Evolutionary conservation across 768 basidiomycete species (phyloP).

Genomic region (Lactarius hengduanensis): DNA sequence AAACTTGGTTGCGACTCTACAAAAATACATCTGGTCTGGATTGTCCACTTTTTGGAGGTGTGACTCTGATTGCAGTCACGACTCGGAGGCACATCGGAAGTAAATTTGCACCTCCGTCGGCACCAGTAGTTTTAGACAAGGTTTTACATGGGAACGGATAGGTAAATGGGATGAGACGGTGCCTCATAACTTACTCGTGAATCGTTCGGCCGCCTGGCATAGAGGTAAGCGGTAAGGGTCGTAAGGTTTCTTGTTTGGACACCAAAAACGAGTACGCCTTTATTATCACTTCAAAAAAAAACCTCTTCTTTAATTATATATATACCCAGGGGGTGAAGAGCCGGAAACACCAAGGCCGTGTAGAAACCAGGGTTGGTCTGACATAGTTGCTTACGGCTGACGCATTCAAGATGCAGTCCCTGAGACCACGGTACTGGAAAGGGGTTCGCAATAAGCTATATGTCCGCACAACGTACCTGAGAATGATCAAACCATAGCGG

Average conservation of each 20-base stretch:
- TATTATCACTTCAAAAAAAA: neutral
- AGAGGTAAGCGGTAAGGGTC: neutral
- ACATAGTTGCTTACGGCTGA: neutral
- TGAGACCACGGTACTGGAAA: neutral
- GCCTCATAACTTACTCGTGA: slow-evolving; percentile 7
- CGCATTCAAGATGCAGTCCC: neutral
- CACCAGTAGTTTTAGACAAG: neutral
- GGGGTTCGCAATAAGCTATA: neutral
- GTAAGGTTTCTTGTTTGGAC: neutral
- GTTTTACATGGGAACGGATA: neutral
- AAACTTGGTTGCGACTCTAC: neutral
- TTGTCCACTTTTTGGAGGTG: neutral
- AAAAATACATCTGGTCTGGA: neutral
- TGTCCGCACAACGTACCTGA: slow-evolving; percentile 5
- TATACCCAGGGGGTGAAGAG: neutral
- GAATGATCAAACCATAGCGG: slow-evolving; percentile 10
- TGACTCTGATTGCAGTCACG: neutral
- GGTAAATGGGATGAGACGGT: neutral
- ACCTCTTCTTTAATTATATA: neutral
- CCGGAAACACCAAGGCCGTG: neutral
- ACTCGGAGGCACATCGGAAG: neutral
- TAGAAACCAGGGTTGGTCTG: neutral
- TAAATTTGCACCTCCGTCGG: slow-evolving; percentile 10
- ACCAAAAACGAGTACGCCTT: neutral
- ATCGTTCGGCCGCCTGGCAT: neutral